These are phyloP conservation scores for Ogataea pignaliae DNA, from an alignment of 805 yeast genomes.

Conservation along the genomic window DNA sequence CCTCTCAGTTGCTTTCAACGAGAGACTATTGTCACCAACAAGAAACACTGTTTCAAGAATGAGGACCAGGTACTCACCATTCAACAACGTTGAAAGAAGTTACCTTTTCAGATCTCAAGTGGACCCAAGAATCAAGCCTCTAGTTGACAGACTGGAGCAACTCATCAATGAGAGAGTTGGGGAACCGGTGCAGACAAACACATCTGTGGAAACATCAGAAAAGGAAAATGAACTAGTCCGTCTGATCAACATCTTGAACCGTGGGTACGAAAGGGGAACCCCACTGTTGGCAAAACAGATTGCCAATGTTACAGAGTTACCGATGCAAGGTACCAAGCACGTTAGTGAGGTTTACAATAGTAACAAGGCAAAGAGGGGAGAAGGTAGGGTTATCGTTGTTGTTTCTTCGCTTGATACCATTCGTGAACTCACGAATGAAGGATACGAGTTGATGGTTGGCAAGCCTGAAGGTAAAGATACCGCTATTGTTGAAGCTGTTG, in stretches of 20 bases:
- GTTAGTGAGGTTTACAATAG: conserved; percentile 35
- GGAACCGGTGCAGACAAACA: conserved; percentile 34
- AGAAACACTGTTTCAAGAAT: conserved; percentile 42
- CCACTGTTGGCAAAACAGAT: conserved; percentile 31
- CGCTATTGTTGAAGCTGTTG: neutral
- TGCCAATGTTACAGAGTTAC: conserved; percentile 27
- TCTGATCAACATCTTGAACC: conserved; percentile 38
- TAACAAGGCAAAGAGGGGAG: conserved; percentile 37
- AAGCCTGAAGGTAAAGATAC: neutral
- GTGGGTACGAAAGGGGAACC: conserved; percentile 35
- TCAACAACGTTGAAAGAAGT: conserved; percentile 57
- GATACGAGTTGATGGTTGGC: conserved; percentile 8
- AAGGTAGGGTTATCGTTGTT: conserved; percentile 26
- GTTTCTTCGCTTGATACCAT: conserved; percentile 31
- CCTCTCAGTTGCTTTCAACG: conserved; percentile 29
- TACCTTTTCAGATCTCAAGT: conserved; percentile 58
- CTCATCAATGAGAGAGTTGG: conserved; percentile 27
- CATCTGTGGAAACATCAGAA: conserved; percentile 34
- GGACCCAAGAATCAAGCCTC: conserved; percentile 59
- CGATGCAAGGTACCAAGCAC: conserved; percentile 33
- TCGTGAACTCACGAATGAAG: conserved; percentile 18
- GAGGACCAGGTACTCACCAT: conserved; percentile 45
- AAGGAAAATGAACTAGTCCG: conserved; percentile 53
- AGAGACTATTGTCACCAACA: conserved; percentile 41
- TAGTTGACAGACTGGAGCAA: conserved; percentile 50